These are phyloP conservation scores for Plectosphaerella sp. DNA, from an alignment of 2,329 filamentous ascomycete genomes.

Conservation along the genomic window DNA sequence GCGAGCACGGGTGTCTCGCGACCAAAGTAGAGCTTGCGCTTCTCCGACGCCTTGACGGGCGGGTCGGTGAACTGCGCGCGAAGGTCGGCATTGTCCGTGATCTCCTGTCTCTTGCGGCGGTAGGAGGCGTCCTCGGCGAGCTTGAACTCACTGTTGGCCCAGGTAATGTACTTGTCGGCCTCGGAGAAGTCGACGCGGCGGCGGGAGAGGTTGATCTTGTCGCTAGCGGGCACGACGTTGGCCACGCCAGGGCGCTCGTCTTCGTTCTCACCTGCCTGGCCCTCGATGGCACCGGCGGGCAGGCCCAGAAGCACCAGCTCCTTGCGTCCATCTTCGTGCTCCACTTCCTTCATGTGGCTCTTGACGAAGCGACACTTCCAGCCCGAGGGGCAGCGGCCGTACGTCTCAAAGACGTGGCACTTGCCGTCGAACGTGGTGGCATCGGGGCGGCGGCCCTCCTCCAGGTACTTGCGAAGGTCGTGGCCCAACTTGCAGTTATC, in stretches of 20 bases:
- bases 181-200: constrained; percentile 67
- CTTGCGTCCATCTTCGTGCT: constrained; percentile 72
- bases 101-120: constrained; percentile 33
- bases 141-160: constrained; percentile 63
- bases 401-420: constrained; percentile 76
- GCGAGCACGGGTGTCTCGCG: constrained; percentile 91
- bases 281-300: constrained; percentile 28
- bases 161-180: constrained; percentile 71
- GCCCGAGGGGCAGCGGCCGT: constrained; percentile 74
- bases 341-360: constrained; percentile 80
- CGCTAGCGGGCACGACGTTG: constrained; percentile 66
- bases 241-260: constrained; percentile 59
- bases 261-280: constrained; percentile 21
- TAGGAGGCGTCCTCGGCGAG: constrained; percentile 33
- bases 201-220: constrained; percentile 72
- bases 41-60: constrained; percentile 87
- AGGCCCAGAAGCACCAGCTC: constrained; percentile 69
- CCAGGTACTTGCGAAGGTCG: constrained; percentile 79
- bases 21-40: constrained; percentile 89
- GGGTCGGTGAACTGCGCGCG: constrained; percentile 80
- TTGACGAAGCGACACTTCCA: constrained; percentile 93
- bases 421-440: constrained; percentile 69
- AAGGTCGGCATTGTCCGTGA: constrained; percentile 57
- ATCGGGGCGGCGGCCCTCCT: constrained; percentile 75
- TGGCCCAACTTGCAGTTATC: constrained; percentile 80